Conservation (phyloP, 2,329 filamentous ascomycete species). For the Colletotrichum sp. region DNA sequence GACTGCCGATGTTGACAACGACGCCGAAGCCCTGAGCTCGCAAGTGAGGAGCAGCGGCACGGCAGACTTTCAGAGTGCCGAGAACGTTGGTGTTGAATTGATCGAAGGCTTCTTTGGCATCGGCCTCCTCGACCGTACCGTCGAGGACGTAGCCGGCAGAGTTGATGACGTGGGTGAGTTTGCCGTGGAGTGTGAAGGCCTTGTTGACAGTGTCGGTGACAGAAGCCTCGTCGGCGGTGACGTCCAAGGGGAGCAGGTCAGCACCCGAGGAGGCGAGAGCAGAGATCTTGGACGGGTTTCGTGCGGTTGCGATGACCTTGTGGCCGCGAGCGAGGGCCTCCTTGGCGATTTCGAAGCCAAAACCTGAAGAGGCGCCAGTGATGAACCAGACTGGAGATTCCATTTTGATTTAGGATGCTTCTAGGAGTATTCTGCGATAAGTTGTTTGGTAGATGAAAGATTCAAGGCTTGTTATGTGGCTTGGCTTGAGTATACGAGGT, state of each 20-base stretch:
- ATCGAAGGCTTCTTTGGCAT: slow-evolving; percentile 38
- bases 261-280: slow-evolving; percentile 50
- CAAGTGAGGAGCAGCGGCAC: slow-evolving; percentile 53
- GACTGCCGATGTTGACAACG: slow-evolving; percentile 52
- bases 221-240: slow-evolving; percentile 41
- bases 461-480: neutral
- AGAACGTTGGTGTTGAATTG: slow-evolving; percentile 60
- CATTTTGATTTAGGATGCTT: neutral
- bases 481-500: neutral
- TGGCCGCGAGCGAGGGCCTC: slow-evolving; percentile 51
- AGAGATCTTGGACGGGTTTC: slow-evolving; percentile 41
- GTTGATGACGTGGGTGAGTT: slow-evolving; percentile 54
- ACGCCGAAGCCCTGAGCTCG: slow-evolving; percentile 38
- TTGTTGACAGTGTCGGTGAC: slow-evolving; percentile 40
- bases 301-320: slow-evolving; percentile 55
- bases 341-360: slow-evolving; percentile 51
- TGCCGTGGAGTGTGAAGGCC: slow-evolving; percentile 36
- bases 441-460: fast-evolving
- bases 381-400: slow-evolving; percentile 55
- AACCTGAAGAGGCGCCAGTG: slow-evolving; percentile 55
- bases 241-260: slow-evolving; percentile 48
- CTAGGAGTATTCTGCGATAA: neutral
- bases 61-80: slow-evolving; percentile 52
- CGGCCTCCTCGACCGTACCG: slow-evolving; percentile 45
- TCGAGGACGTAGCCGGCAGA: slow-evolving; percentile 51